Percentiles rank a stretch among this genome's conserved stretches.
Evolutionary conservation across 805 yeast species (phyloP).

Genomic region (Lipomyces japonicus): DNA sequence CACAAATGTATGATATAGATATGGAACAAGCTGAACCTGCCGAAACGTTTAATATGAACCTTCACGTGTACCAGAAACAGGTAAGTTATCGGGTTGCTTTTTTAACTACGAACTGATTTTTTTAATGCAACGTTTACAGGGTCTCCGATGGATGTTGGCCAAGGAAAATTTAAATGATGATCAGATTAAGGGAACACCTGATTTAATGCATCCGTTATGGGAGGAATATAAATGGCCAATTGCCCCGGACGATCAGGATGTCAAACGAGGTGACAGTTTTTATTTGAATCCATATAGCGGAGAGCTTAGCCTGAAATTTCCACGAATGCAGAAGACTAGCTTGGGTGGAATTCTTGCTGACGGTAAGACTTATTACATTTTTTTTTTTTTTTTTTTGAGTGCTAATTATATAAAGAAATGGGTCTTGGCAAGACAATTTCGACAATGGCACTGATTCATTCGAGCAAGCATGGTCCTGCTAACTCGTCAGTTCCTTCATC

Average conservation of each 20-base stretch:
- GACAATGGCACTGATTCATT: conserved; percentile 65
- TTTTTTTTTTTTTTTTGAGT: neutral
- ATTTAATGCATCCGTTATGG: conserved; percentile 82
- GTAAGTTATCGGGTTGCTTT: conserved; percentile 34
- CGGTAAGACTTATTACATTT: conserved; percentile 37
- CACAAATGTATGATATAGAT: conserved; percentile 59
- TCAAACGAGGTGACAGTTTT: conserved; percentile 26
- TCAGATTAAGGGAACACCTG: conserved; percentile 42
- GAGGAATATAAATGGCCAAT: conserved; percentile 70
- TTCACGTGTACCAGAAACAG: conserved; percentile 77
- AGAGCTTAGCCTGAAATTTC: conserved; percentile 65
- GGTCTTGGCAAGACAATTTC: conserved; percentile 93
- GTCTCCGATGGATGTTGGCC: conserved; percentile 40
- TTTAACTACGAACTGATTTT: conserved; percentile 54
- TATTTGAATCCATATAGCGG: conserved; percentile 39
- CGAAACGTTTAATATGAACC: conserved; percentile 51
- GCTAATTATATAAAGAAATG: conserved; percentile 50
- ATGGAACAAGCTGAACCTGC: conserved; percentile 60
- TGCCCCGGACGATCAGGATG: conserved; percentile 6
- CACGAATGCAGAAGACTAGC: conserved; percentile 51
- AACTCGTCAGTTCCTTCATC: neutral
- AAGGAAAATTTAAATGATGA: conserved; percentile 31
- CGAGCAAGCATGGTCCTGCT: conserved; percentile 36
- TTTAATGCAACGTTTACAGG: conserved; percentile 81
- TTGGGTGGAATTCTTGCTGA: conserved; percentile 90